These are phyloP conservation scores for Craspedostauros australis DNA, from an alignment of 108 stramenopile genomes.

Conservation along the genomic window DNA sequence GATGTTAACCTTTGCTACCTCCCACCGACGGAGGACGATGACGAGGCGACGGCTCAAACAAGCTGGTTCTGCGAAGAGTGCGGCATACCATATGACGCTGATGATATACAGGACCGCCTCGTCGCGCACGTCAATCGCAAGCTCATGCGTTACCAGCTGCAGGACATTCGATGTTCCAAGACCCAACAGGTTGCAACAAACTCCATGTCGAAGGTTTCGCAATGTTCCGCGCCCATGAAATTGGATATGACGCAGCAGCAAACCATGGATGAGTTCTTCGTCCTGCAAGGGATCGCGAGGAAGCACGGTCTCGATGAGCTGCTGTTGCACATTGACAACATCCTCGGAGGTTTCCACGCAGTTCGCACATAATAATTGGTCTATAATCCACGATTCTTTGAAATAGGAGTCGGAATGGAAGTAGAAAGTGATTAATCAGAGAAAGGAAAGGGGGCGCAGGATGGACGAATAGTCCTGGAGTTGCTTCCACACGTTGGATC, in stretches of 20 bases:
- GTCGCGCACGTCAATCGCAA: constrained; percentile 69
- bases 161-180: constrained; percentile 90
- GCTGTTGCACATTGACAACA: too few species aligned
- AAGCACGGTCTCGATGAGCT: constrained; percentile 68
- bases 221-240: constrained; percentile 60
- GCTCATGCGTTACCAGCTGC: constrained; percentile 81
- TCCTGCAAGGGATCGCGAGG: constrained; percentile 57
- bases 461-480: neutral
- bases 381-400: too few species aligned
- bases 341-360: too few species aligned
- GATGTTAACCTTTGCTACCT: constrained; percentile 90
- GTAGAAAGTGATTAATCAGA: too few species aligned
- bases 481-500: too few species aligned
- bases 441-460: neutral
- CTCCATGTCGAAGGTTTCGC: constrained; percentile 46
- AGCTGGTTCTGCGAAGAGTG: constrained; percentile 90
- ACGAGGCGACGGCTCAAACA: constrained; percentile 25
- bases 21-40: constrained; percentile 49
- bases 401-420: too few species aligned
- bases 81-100: constrained; percentile 70
- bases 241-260: constrained; percentile 63
- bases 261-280: constrained; percentile 35
- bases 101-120: constrained; percentile 76
- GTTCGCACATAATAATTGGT: too few species aligned
- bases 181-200: constrained; percentile 58